Base-by-base conservation (phyloP, 1,284 basidiomycete genomes). In the Pascua guehoae region DNA sequence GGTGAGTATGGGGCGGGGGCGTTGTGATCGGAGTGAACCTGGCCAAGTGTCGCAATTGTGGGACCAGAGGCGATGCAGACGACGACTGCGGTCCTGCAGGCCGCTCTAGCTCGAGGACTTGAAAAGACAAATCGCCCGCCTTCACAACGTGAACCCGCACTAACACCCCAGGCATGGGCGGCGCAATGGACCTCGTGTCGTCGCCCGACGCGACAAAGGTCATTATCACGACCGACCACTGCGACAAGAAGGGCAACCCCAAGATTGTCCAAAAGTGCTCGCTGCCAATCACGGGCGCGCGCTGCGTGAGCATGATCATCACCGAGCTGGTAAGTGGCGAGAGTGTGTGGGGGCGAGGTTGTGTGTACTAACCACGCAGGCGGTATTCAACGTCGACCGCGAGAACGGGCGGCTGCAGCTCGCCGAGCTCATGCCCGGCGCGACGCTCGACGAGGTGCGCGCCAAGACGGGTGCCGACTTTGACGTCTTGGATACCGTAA, bases 101-200 rank as follows among this genome's bases (percentile, higher is more conserved):
- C n/a, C n/a, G n/a, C n/a, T n/a, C n/a, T n/a, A 32, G 24, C 24
- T 7, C 45, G 24, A 17, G 8, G 0, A 37, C 18, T 15, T 14
- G 15, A 39, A 7, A 32, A 32, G 24, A 32, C 24, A 32, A 32
- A n/a, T n/a, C 24, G 24, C 24, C 24, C 4, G 24, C 24, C 3
- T 32, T 32, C 7, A 32, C 24, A 32, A 32, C 7, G n/a, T n/a
- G n/a, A n/a, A n/a, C n/a, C n/a, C 17, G 10, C 12, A 41, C 48
- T 41, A 18, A 49, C 38, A 40, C 5, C 39, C 5, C 17, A 51
- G 50, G 88, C 50, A 93, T 96, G 73, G 93, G 93, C 40, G 93
- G 94, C 56, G 92, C 93, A 1, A 96, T 96, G 91, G 92, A 95
- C 72, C 85, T 94, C 53, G 91, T 94, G 54, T 92, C 90, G 47